Evolutionary conservation across 306 rosid genomes (phyloP).

Genomic region (Lotus japonicus): DNA sequence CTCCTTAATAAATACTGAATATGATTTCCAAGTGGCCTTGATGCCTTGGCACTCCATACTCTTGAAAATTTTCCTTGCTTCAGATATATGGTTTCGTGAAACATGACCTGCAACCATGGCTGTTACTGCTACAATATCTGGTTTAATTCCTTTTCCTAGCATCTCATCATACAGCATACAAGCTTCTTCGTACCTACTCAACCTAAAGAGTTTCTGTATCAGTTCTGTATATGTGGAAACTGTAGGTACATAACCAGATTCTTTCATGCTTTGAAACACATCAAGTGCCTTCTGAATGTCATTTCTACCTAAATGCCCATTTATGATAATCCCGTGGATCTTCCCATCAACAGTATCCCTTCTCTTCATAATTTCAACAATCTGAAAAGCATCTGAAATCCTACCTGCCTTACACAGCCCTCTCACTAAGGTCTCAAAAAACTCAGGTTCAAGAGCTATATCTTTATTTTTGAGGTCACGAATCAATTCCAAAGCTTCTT

Average conservation of each 20-base stretch:
- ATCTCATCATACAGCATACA: slow-evolving; percentile 69
- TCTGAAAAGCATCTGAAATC: slow-evolving; percentile 63
- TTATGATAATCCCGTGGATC: slow-evolving; percentile 52
- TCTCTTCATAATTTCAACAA: slow-evolving; percentile 63
- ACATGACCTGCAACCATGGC: slow-evolving; percentile 82
- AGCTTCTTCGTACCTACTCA: slow-evolving; percentile 48
- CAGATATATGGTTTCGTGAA: slow-evolving; percentile 44
- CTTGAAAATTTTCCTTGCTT: slow-evolving; percentile 64
- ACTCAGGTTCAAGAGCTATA: slow-evolving; percentile 41
- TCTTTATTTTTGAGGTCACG: slow-evolving; percentile 65
- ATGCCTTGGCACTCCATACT: slow-evolving; percentile 55
- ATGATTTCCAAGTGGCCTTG: slow-evolving; percentile 57
- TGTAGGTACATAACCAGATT: slow-evolving; percentile 43
- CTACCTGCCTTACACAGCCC: slow-evolving; percentile 71
- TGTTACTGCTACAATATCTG: slow-evolving; percentile 61
- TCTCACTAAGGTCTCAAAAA: slow-evolving; percentile 59
- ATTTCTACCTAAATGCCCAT: slow-evolving; percentile 53
- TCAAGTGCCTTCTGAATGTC: slow-evolving; percentile 49
- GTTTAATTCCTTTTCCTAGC: slow-evolving; percentile 53
- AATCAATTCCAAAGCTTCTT: slow-evolving; percentile 72
- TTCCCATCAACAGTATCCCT: slow-evolving; percentile 40
- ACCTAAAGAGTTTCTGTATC: slow-evolving; percentile 64
- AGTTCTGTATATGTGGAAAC: slow-evolving; percentile 70
- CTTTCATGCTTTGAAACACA: slow-evolving; percentile 59
- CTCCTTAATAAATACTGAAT: slow-evolving; percentile 63